These are phyloP conservation scores for Gossypium davidsonii DNA, from an alignment of 441 rosid genomes.

Conservation along the genomic window DNA sequence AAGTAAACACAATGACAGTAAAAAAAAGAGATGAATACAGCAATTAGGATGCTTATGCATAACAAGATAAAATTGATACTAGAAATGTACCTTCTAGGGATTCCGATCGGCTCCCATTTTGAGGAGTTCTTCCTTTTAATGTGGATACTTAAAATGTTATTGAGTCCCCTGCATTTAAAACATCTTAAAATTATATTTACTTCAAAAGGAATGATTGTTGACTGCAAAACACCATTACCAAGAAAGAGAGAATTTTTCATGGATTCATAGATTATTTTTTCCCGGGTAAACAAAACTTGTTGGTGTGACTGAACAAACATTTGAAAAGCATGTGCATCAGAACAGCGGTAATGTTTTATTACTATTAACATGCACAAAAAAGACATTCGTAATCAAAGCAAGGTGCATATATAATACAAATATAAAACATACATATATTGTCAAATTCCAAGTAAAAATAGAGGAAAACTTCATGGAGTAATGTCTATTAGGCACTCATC, in stretches of 20 bases:
- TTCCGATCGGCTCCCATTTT: slow-evolving; percentile 79
- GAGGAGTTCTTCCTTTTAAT: slow-evolving; percentile 68
- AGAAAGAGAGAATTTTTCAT: neutral
- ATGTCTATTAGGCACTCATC: neutral
- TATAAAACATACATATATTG: neutral
- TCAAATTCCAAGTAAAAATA: neutral
- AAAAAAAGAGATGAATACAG: neutral
- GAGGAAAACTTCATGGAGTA: neutral
- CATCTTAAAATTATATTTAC: slow-evolving; percentile 1
- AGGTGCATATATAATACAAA: neutral
- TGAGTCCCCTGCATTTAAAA: slow-evolving; percentile 59
- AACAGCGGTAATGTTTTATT: neutral
- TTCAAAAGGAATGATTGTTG: neutral
- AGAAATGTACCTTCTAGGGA: slow-evolving; percentile 72
- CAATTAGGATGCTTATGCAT: neutral
- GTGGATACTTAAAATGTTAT: slow-evolving; percentile 69
- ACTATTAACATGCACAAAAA: neutral
- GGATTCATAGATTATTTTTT: neutral
- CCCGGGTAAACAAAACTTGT: neutral
- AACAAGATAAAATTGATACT: neutral
- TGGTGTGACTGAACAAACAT: neutral
- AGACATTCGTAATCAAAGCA: neutral
- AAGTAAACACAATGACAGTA: neutral
- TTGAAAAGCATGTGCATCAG: neutral
- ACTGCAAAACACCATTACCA: neutral